phyloP scores from a whole-genome alignment of 129 eudicot species.

The Tagetes erecta region DNA sequence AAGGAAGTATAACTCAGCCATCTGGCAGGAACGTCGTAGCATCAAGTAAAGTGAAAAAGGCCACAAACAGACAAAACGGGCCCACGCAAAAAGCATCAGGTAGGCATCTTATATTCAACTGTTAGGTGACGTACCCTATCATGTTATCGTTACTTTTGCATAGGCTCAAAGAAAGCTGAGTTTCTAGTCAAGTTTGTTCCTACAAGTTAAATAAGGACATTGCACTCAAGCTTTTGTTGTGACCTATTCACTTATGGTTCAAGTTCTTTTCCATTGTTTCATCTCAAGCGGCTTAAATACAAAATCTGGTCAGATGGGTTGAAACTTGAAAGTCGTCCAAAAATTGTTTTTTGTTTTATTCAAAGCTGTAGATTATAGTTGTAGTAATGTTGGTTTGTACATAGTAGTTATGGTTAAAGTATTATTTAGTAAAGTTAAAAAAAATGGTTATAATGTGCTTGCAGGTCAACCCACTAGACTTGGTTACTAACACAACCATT shows the following conservation, averaged over 20 bases:
- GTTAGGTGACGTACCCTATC: constrained; percentile 2
- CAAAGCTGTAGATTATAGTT: background rate
- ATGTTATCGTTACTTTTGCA: background rate
- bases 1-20: constrained; percentile 44
- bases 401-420: background rate
- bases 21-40: constrained; percentile 29
- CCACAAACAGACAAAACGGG: constrained; percentile 36
- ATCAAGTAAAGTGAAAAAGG: constrained; percentile 43
- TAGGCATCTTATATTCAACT: constrained; percentile 23
- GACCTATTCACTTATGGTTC: constrained; percentile 6
- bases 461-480: background rate
- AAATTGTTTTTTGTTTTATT: background rate
- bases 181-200: background rate
- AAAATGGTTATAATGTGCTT: background rate
- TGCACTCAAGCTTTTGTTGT: background rate
- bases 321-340: background rate
- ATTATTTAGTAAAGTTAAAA: background rate
- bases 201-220: background rate
- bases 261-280: background rate
- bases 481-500: background rate
- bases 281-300: constrained; percentile 1
- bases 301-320: too few relatives aligned
- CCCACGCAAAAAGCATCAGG: constrained; percentile 49
- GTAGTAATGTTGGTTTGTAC: background rate
- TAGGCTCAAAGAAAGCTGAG: background rate